phyloP scores from a whole-genome alignment of 2,329 filamentous ascomycete genomes.

The Chaetothyriales sp. region DNA sequence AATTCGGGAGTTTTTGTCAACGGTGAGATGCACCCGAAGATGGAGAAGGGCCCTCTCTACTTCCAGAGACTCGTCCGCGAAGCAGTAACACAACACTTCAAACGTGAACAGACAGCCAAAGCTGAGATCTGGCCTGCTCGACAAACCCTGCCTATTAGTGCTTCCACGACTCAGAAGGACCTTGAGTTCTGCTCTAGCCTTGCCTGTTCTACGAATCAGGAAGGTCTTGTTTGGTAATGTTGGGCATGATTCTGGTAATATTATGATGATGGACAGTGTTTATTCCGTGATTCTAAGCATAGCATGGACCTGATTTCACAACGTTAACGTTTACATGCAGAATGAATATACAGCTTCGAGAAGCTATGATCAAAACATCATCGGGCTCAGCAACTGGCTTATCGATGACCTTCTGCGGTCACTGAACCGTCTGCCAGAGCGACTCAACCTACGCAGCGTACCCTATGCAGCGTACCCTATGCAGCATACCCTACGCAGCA shows the following conservation, averaged over 20 bases:
- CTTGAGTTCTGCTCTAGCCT: conserved; percentile 8
- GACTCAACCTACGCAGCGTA: neutral
- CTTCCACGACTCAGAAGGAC: conserved; percentile 12
- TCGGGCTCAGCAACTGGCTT: neutral
- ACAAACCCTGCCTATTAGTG: conserved; percentile 9
- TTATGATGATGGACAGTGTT: neutral
- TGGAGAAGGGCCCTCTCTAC: conserved; percentile 46
- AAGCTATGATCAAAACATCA: neutral
- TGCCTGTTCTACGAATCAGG: conserved; percentile 2
- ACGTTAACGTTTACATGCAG: neutral
- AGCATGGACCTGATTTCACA: neutral
- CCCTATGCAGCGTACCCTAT: neutral
- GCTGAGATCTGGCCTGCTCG: conserved; percentile 39
- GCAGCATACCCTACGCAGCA: neutral
- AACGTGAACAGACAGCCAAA: conserved; percentile 32
- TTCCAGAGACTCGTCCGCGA: conserved; percentile 42
- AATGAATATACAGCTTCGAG: neutral
- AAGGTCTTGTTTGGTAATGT: conserved; percentile 3
- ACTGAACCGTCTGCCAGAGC: neutral
- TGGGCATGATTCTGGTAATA: neutral
- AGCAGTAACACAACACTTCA: conserved; percentile 34
- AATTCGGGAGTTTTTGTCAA: conserved; percentile 49
- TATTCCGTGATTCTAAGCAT: neutral
- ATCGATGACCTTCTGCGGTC: no score
- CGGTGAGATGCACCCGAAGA: conserved; percentile 47